These are phyloP conservation scores for Hypericum androsaemum DNA, from an alignment of 345 rosid species.

Conservation along the genomic window DNA sequence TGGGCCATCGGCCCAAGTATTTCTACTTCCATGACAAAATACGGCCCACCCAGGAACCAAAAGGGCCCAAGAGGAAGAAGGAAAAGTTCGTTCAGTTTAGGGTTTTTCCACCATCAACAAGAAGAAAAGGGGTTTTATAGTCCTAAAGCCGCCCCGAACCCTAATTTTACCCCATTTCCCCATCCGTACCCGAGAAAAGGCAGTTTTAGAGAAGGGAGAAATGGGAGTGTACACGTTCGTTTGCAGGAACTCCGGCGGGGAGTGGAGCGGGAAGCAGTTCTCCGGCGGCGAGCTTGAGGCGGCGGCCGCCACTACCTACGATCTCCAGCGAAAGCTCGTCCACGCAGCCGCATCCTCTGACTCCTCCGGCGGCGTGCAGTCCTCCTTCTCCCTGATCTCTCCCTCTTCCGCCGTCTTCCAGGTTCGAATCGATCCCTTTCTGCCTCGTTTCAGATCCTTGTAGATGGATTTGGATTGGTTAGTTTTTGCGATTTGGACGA, in stretches of 20 bases:
- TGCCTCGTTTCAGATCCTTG: neutral
- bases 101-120: too few relatives aligned
- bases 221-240: slow-evolving; percentile 78
- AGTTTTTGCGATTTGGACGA: too few relatives aligned
- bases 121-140: too few relatives aligned
- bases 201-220: too few relatives aligned
- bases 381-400: slow-evolving; percentile 63
- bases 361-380: slow-evolving; percentile 68
- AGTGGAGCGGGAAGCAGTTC: slow-evolving; percentile 64
- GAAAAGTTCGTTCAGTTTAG: too few relatives aligned
- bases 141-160: too few relatives aligned
- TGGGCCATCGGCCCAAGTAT: too few relatives aligned
- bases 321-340: slow-evolving; percentile 70
- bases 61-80: too few relatives aligned
- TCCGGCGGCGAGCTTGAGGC: slow-evolving; percentile 61
- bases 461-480: neutral
- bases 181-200: too few relatives aligned
- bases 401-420: slow-evolving; percentile 77
- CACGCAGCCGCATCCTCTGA: slow-evolving; percentile 48
- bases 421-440: slow-evolving; percentile 21
- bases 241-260: slow-evolving; percentile 44
- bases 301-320: slow-evolving; percentile 50
- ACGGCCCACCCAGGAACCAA: too few relatives aligned
- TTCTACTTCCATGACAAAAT: too few relatives aligned
- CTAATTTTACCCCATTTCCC: too few relatives aligned